Percentiles rank a stretch among this genome's conserved stretches.
Evolutionary conservation across 2,329 filamentous ascomycete genomes (phyloP).

Genomic region (Dactylellina sp.): DNA sequence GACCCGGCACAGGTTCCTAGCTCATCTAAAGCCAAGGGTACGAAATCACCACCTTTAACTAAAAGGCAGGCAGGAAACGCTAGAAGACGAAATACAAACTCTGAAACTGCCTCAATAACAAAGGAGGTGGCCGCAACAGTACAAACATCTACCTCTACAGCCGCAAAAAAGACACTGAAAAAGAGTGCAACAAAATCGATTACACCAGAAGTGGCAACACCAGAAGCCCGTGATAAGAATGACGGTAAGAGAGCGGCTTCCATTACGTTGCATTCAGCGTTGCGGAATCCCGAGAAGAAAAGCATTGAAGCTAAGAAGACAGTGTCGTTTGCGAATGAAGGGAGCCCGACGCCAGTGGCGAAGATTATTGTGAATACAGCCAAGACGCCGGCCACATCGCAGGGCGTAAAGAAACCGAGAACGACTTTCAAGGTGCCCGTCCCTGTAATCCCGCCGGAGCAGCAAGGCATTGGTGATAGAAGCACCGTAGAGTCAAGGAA

Average conservation of each 20-base stretch:
- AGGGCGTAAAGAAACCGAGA: constrained; percentile 30
- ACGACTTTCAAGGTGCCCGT: constrained; percentile 46
- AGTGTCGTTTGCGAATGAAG: constrained; percentile 54
- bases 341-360: constrained; percentile 10
- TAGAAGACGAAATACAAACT: constrained; percentile 17
- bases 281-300: constrained; percentile 45
- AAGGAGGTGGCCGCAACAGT: constrained; percentile 6
- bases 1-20: background rate
- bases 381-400: background rate
- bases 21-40: constrained; percentile 4
- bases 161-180: constrained; percentile 5
- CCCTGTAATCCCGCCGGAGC: constrained; percentile 36
- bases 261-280: constrained; percentile 36
- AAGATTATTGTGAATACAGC: background rate
- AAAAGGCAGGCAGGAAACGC: background rate
- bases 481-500: constrained; percentile 39
- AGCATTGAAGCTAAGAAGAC: constrained; percentile 49
- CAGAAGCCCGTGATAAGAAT: constrained; percentile 35
- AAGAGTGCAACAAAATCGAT: constrained; percentile 8
- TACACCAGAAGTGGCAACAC: constrained; percentile 29
- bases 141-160: constrained; percentile 5
- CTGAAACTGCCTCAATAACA: constrained; percentile 21
- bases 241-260: constrained; percentile 42
- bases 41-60: constrained; percentile 21
- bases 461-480: constrained; percentile 34